Conservation (phyloP, 495 filamentous ascomycete species). For the Penicillium maclennaniae region DNA sequence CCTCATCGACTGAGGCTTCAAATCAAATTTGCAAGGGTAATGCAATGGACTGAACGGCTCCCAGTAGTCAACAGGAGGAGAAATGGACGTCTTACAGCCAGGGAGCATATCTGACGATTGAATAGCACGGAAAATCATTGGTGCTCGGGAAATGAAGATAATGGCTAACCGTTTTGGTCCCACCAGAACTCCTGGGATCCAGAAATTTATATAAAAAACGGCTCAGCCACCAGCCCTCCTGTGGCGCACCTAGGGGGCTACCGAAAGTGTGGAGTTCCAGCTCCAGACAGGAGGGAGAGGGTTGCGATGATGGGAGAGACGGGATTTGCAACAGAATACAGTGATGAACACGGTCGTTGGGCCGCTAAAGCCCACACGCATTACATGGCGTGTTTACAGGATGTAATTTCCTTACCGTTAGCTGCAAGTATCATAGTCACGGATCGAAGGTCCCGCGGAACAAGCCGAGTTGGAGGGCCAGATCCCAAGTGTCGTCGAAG, state of each 20-base stretch:
- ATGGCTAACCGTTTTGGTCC: constrained; percentile 3
- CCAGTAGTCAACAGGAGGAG: constrained; percentile 5
- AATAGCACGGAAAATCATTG: neutral
- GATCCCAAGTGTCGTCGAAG: neutral
- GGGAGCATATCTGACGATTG: constrained; percentile 11
- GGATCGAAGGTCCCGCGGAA: neutral
- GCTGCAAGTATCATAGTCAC: neutral
- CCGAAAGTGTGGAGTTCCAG: constrained; percentile 13
- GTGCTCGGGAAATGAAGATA: neutral
- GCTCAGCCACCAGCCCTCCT: constrained; percentile 7
- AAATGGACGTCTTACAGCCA: constrained; percentile 13
- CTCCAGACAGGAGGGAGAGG: neutral
- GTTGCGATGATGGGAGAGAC: neutral
- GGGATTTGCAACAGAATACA: neutral
- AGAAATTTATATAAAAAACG: constrained; percentile 20
- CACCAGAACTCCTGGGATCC: constrained; percentile 9
- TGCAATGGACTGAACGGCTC: neutral
- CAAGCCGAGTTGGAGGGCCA: neutral
- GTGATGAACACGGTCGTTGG: constrained; percentile 2
- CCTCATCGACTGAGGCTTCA: constrained; percentile 1
- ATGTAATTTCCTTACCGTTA: constrained; percentile 13
- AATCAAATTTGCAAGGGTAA: constrained; percentile 1
- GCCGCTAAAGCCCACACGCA: constrained; percentile 20
- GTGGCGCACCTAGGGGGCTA: constrained; percentile 3
- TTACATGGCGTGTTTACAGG: constrained; percentile 2